Conservation (phyloP, 2,329 filamentous ascomycete genomes). For the Corinectria fuckeliana region DNA sequence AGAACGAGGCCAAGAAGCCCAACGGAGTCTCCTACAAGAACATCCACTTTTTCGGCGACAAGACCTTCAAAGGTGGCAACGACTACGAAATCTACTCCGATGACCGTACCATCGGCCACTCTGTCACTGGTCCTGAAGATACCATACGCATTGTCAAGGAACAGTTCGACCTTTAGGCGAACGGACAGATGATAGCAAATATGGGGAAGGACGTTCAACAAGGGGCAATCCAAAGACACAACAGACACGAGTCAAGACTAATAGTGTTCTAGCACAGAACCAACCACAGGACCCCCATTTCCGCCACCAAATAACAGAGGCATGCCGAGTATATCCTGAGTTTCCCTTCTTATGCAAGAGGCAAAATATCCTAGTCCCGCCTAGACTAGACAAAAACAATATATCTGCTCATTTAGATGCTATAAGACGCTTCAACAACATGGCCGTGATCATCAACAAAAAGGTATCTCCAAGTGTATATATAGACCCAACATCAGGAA, state of each 20-base stretch:
- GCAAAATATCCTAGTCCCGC: background rate
- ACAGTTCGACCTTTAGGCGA: constrained; percentile 70
- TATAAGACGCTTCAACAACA: background rate
- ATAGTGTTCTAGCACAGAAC: background rate
- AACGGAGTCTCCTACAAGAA: constrained; percentile 80
- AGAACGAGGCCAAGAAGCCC: constrained; percentile 74
- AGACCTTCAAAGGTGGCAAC: constrained; percentile 89
- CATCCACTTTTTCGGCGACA: constrained; percentile 98
- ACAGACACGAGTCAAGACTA: constrained; percentile 26
- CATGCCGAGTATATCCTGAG: background rate
- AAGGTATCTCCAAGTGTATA: constrained; percentile 35
- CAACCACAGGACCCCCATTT: background rate
- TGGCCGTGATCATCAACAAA: constrained; percentile 18
- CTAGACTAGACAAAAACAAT: background rate
- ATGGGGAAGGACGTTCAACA: background rate
- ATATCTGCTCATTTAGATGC: background rate
- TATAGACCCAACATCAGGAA: constrained; percentile 22
- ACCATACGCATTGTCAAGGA: constrained; percentile 82
- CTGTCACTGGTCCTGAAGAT: constrained; percentile 81
- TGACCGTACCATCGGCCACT: constrained; percentile 81
- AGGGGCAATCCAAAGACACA: background rate
- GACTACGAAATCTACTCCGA: constrained; percentile 95
- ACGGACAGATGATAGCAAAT: background rate
- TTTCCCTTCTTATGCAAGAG: no score
- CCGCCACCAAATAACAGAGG: background rate